These are phyloP conservation scores for Gremmenia infestans DNA, from an alignment of 2,329 filamentous ascomycete genomes.

Conservation along the genomic window DNA sequence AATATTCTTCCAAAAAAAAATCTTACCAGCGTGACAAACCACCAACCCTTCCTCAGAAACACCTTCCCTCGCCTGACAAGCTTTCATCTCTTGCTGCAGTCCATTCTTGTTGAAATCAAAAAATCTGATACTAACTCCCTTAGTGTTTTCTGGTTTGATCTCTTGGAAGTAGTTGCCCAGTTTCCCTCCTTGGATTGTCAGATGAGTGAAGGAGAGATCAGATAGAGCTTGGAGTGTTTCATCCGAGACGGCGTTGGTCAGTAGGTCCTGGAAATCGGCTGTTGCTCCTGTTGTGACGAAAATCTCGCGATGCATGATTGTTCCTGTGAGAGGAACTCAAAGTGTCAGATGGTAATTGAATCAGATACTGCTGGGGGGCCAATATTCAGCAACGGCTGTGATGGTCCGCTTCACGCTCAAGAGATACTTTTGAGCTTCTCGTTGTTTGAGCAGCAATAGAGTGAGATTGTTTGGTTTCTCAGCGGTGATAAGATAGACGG, in stretches of 20 bases:
- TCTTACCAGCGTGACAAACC: conserved; percentile 81
- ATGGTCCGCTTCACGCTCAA: background rate
- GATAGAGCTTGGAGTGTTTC: conserved; percentile 59
- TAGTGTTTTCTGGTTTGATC: conserved; percentile 19
- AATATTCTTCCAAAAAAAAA: background rate
- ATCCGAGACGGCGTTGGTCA: conserved; percentile 58
- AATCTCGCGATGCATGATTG: conserved; percentile 39
- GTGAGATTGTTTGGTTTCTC: background rate
- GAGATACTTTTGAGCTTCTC: background rate
- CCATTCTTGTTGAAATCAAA: conserved; percentile 63
- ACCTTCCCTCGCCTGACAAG: conserved; percentile 46
- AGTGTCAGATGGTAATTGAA: too few relatives aligned
- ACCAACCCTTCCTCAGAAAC: conserved; percentile 61
- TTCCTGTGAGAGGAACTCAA: background rate
- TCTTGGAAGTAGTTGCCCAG: conserved; percentile 51
- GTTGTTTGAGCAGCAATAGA: background rate
- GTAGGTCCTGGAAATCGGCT: conserved; percentile 70
- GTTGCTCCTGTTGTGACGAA: conserved; percentile 93
- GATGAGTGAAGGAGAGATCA: conserved; percentile 58
- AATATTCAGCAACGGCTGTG: too few relatives aligned
- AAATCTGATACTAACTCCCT: conserved; percentile 48
- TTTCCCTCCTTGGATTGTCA: conserved; percentile 77
- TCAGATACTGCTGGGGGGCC: too few relatives aligned
- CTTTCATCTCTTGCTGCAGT: conserved; percentile 41
- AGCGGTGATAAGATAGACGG: background rate